A percentile compares a stretch with the other conserved stretches of the same genome.
Conservation (phyloP, 2,329 filamentous ascomycete species). For the Rhinocladiella mackenziei region DNA sequence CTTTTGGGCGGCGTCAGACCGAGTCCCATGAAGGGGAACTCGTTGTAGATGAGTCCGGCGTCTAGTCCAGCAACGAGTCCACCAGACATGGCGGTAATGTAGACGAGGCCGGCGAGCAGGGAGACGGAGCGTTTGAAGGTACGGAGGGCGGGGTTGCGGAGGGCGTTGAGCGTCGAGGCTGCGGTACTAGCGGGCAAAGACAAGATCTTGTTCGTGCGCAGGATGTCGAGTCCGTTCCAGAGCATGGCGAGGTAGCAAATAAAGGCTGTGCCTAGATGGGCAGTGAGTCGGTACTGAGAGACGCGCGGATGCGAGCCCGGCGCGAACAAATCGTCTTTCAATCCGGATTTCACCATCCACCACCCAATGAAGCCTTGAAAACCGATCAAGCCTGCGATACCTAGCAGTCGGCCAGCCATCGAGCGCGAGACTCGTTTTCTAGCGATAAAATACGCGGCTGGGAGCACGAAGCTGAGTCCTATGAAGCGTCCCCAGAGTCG, state of each 20-base stretch:
- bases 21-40: constrained; percentile 92
- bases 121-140: constrained; percentile 70
- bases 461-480: constrained; percentile 82
- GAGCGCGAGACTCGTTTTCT: constrained; percentile 70
- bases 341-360: constrained; percentile 99
- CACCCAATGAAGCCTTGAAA: constrained; percentile 94
- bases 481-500: constrained; percentile 91
- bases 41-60: constrained; percentile 96
- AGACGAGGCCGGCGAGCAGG: constrained; percentile 70
- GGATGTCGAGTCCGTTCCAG: constrained; percentile 76
- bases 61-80: constrained; percentile 92
- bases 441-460: constrained; percentile 82
- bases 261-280: constrained; percentile 87
- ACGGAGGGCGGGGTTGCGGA: constrained; percentile 64
- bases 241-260: constrained; percentile 93
- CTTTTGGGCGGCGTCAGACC: constrained; percentile 74
- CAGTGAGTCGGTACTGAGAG: constrained; percentile 85
- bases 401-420: constrained; percentile 73
- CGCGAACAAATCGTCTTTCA: constrained; percentile 93
- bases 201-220: constrained; percentile 71
- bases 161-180: constrained; percentile 55
- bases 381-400: constrained; percentile 84
- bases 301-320: constrained; percentile 87
- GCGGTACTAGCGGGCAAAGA: constrained; percentile 55
- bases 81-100: constrained; percentile 87